Evolutionary conservation across 2,329 filamentous ascomycete species (phyloP).

Genomic region (Colletotrichum navitas): DNA sequence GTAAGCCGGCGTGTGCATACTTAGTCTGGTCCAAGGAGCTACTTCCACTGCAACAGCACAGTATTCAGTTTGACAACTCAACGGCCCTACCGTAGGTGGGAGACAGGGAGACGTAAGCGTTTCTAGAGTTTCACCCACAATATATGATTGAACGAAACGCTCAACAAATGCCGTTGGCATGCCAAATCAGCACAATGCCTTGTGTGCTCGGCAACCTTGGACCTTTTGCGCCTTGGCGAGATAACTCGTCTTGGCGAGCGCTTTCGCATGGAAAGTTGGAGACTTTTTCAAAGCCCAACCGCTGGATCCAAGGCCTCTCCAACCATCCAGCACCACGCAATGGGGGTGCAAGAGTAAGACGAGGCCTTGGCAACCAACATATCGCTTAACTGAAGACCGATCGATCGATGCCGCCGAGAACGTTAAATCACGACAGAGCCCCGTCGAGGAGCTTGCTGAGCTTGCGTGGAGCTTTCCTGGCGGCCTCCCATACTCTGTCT

Average conservation of each 20-base stretch:
- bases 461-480: too few relatives aligned
- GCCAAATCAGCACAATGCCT: not conserved
- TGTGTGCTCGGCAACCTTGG: conserved; percentile 13
- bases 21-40: not conserved
- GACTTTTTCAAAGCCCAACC: not conserved
- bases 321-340: conserved; percentile 19
- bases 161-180: not conserved
- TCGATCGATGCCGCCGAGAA: not conserved
- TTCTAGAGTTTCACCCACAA: not conserved
- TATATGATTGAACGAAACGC: fast-evolving
- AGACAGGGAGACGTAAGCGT: not conserved
- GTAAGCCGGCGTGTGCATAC: not conserved
- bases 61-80: too few relatives aligned
- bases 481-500: not conserved
- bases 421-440: not conserved
- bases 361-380: conserved; percentile 26
- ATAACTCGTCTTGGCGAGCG: conserved; percentile 36
- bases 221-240: conserved; percentile 25
- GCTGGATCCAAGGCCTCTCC: not conserved
- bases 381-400: not conserved
- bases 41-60: not conserved
- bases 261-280: conserved; percentile 5
- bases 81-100: not conserved
- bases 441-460: not conserved
- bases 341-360: conserved; percentile 20